Evolutionary conservation across 2,329 filamentous ascomycete species (phyloP).

Genomic region (Arthrobotrys entomopaga): DNA sequence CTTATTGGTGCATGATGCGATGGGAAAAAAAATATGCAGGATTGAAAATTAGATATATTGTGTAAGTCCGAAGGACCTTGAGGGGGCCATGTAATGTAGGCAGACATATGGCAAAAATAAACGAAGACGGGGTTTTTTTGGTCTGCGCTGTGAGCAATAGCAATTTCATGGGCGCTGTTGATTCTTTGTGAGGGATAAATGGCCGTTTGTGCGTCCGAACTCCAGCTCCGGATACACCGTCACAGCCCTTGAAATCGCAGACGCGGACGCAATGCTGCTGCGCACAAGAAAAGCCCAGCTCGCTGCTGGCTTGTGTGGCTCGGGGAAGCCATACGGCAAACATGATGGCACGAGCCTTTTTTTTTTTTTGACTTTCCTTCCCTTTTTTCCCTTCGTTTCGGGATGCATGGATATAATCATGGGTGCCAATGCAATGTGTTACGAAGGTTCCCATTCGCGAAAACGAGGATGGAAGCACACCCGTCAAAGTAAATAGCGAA

Average conservation of each 20-base stretch:
- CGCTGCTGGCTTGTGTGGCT: neutral
- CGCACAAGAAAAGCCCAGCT: neutral
- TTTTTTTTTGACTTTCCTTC: no score
- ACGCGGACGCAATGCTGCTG: neutral
- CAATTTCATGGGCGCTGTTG: constrained; percentile 15
- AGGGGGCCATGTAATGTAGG: constrained; percentile 17
- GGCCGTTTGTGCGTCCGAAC: constrained; percentile 42
- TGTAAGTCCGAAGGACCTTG: constrained; percentile 31
- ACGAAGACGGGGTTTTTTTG: constrained; percentile 8
- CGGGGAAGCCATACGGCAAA: neutral
- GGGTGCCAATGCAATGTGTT: constrained; percentile 19
- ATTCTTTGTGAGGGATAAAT: constrained; percentile 43
- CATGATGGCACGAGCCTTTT: no score
- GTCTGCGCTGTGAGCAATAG: constrained; percentile 3
- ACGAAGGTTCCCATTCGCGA: constrained; percentile 35
- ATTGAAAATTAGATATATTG: constrained; percentile 20
- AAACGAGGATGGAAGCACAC: constrained; percentile 26
- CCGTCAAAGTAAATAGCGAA: constrained; percentile 13
- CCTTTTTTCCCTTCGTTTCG: no score
- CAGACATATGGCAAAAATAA: constrained; percentile 26
- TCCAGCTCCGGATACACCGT: constrained; percentile 50
- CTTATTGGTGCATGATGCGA: constrained; percentile 11
- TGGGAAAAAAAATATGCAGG: constrained; percentile 30
- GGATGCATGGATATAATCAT: neutral
- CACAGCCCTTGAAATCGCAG: constrained; percentile 37